Conservation (phyloP, 768 basidiomycete genomes). For the Pilatotrama ljubarskyi region DNA sequence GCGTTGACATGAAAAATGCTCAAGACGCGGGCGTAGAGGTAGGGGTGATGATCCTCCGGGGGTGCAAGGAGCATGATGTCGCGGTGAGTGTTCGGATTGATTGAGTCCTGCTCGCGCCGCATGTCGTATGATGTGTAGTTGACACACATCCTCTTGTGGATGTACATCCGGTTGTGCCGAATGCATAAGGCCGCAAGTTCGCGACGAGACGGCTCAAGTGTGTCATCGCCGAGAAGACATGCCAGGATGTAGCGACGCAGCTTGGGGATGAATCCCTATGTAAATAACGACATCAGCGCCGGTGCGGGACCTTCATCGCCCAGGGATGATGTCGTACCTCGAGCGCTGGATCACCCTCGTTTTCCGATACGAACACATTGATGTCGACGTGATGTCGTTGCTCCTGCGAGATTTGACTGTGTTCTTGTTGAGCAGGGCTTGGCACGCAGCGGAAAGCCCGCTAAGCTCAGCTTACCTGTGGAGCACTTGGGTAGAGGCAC, state of each 20-base stretch:
- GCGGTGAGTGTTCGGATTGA: constrained; percentile 32
- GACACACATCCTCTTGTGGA: constrained; percentile 25
- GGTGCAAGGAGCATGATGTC: constrained; percentile 31
- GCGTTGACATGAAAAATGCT: constrained; percentile 26
- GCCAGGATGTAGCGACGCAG: neutral
- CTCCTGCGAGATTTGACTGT: neutral
- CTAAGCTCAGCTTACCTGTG: too few species aligned
- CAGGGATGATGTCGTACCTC: neutral
- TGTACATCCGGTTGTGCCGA: constrained; percentile 27
- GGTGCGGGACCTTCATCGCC: neutral
- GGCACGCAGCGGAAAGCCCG: too few species aligned
- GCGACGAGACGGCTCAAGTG: neutral
- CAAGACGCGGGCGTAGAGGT: constrained; percentile 29
- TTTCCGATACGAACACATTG: neutral
- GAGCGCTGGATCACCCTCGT: neutral
- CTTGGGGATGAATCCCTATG: neutral
- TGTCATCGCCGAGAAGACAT: neutral
- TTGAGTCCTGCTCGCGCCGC: constrained; percentile 21
- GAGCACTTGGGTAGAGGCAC: too few species aligned
- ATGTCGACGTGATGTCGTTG: neutral
- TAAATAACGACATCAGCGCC: neutral
- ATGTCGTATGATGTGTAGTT: constrained; percentile 39
- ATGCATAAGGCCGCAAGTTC: neutral
- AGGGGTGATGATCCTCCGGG: constrained; percentile 21
- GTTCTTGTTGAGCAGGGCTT: too few species aligned